Base-by-base conservation (phyloP, 495 filamentous ascomycete genomes). In the Trichoderma gamsii region DNA sequence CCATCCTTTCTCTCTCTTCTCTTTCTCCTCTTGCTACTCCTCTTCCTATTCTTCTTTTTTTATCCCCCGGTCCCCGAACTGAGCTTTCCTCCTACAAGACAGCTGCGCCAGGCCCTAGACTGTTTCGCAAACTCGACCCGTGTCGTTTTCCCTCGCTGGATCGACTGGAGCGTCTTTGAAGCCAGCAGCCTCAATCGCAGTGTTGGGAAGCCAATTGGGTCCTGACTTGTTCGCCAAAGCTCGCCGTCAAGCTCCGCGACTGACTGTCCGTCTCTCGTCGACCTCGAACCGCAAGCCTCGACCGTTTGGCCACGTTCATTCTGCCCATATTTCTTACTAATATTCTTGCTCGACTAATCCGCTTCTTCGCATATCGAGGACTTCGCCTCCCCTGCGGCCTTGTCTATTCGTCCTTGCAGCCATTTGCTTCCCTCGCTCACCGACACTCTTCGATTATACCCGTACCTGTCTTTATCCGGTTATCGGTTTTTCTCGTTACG, bases 1-100 rank as follows among this genome's bases (percentile, higher is more conserved):
- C 56, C 56, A 32, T 69, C 71, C 46, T 69, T 67, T 71, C 70
- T 66, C 69, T 70, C 76, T 76, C 71, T 66, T 73, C 72, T 75
- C 72, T 66, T 71, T 71, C 69, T 69, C 73, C 69, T 71, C 75
- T 71, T 69, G 72, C 71, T 73, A 65, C 72, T 75, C 72, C 68
- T 72, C 72, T 70, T 71, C 73, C 70, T 72, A 75, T 71, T 70
- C 69, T 71, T 71, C 69, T 68, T 67, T 70, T 67, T 73, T 29
- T 29, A 63, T 70, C 70, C 72, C 66, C 66, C 70, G 71, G 73
- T 71, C 49, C 69, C 70, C 68, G 69, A 69, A 70, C 72, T 38
- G 35, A 38, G 35, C 35, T 69, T 67, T 74, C 69, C 23, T 27
- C 23, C 27, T 61, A 3, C 56, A 27, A 61, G 4, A 16, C 16